Evolutionary conservation across 2,329 filamentous ascomycete species (phyloP).

Genomic region (Colletotrichum falcatum): DNA sequence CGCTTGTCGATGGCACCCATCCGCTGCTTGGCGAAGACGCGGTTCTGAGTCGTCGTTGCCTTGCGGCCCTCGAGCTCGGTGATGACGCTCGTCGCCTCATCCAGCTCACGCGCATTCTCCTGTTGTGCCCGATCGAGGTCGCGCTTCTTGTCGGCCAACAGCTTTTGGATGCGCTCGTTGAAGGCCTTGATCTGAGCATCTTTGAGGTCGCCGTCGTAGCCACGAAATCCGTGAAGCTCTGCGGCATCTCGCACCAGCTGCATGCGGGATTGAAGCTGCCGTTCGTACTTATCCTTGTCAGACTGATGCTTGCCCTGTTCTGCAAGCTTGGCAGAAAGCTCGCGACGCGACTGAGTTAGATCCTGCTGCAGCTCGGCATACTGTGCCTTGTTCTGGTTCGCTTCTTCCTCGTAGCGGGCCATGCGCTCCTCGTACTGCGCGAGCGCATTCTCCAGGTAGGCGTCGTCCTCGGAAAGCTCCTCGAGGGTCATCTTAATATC

Average conservation of each 20-base stretch:
- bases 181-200: constrained; percentile 82
- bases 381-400: constrained; percentile 70
- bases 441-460: constrained; percentile 77
- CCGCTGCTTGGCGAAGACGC: constrained; percentile 77
- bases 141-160: constrained; percentile 81
- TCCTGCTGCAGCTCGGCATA: constrained; percentile 74
- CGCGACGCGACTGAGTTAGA: constrained; percentile 57
- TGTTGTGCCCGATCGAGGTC: constrained; percentile 80
- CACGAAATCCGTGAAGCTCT: constrained; percentile 80
- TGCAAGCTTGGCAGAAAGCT: constrained; percentile 65
- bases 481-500: constrained; percentile 79
- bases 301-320: constrained; percentile 85
- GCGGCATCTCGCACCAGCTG: constrained; percentile 84
- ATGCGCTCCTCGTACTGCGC: constrained; percentile 84
- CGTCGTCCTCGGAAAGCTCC: constrained; percentile 82
- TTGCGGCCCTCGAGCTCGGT: constrained; percentile 81
- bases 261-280: constrained; percentile 78
- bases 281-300: constrained; percentile 87
- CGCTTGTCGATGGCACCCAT: constrained; percentile 81
- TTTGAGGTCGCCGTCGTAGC: constrained; percentile 83
- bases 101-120: constrained; percentile 79
- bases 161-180: constrained; percentile 79
- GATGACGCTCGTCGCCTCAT: constrained; percentile 77
- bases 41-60: constrained; percentile 78
- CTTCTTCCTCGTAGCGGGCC: constrained; percentile 71